A percentile compares a stretch with the other conserved stretches of the same genome.
Conservation (phyloP, 768 basidiomycete species). For the Rhodotorula sphaerocarpa region DNA sequence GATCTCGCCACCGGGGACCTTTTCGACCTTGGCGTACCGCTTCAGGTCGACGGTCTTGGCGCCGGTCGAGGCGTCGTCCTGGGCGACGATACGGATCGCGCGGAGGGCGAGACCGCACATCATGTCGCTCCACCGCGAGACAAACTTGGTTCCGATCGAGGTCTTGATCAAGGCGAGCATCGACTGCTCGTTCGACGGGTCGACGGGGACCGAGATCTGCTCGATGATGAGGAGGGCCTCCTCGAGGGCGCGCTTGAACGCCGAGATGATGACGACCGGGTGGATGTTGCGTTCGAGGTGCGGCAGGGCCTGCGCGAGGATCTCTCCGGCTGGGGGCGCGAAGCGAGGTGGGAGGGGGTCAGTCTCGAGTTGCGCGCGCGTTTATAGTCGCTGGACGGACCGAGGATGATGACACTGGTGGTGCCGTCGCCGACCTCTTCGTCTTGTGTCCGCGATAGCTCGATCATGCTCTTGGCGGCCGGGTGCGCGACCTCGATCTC, state of each 20-base stretch:
- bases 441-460: constrained; percentile 92
- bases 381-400: constrained; percentile 48
- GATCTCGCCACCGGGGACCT: constrained; percentile 94
- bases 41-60: constrained; percentile 93
- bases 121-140: constrained; percentile 88
- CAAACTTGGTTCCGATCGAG: constrained; percentile 97
- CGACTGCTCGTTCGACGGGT: constrained; percentile 70
- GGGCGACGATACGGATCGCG: constrained; percentile 78
- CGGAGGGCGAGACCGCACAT: constrained; percentile 93
- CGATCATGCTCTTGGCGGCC: constrained; percentile 99
- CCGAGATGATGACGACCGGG: constrained; percentile 96
- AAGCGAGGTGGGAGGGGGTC: background rate
- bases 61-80: constrained; percentile 43
- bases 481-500: constrained; percentile 99
- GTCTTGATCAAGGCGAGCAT: constrained; percentile 98
- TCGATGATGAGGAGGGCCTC: constrained; percentile 83
- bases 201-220: constrained; percentile 78
- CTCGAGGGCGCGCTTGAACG: constrained; percentile 91
- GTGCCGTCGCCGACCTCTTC: constrained; percentile 99
- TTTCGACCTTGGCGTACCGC: constrained; percentile 94
- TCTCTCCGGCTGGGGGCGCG: constrained; percentile 68
- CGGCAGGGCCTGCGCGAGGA: constrained; percentile 85
- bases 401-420: constrained; percentile 94
- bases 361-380: background rate
- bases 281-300: constrained; percentile 95